Evolutionary conservation across 2,329 filamentous ascomycete species (phyloP).

Genomic region (Trichoderma breve): DNA sequence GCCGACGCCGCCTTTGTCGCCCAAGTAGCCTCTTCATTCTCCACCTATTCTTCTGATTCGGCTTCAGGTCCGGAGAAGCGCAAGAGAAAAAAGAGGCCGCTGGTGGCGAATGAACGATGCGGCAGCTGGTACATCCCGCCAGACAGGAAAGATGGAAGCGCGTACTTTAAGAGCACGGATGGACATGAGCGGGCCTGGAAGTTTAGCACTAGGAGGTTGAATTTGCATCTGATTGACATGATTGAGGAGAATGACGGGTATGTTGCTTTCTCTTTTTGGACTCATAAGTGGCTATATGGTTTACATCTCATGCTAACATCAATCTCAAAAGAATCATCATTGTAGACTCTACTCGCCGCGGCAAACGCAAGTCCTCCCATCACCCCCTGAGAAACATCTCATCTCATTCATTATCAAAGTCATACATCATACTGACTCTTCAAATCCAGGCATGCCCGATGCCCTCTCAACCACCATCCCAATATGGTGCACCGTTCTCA

Average conservation of each 20-base stretch:
- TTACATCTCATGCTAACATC: background rate
- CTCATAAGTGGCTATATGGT: background rate
- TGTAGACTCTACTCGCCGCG: constrained; percentile 87
- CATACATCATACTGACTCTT: constrained; percentile 20
- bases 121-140: constrained; percentile 91
- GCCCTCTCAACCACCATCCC: constrained; percentile 91
- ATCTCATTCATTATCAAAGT: background rate
- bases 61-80: background rate
- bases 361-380: constrained; percentile 62
- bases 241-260: constrained; percentile 67
- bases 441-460: constrained; percentile 73
- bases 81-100: constrained; percentile 50
- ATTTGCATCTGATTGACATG: constrained; percentile 73
- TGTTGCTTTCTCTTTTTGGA: background rate
- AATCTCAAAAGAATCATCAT: constrained; percentile 62
- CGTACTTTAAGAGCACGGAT: constrained; percentile 98
- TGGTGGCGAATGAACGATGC: constrained; percentile 91
- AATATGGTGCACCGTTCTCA: constrained; percentile 88
- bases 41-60: background rate
- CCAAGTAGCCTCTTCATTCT: constrained; percentile 53
- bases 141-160: constrained; percentile 63
- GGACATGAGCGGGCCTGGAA: constrained; percentile 89
- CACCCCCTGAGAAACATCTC: background rate
- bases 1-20: constrained; percentile 74
- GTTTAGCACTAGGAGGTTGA: constrained; percentile 81